Evolutionary conservation across 225 moss, liverwort and hornwort genomes (phyloP).

Genomic region (Neckera pumila): DNA sequence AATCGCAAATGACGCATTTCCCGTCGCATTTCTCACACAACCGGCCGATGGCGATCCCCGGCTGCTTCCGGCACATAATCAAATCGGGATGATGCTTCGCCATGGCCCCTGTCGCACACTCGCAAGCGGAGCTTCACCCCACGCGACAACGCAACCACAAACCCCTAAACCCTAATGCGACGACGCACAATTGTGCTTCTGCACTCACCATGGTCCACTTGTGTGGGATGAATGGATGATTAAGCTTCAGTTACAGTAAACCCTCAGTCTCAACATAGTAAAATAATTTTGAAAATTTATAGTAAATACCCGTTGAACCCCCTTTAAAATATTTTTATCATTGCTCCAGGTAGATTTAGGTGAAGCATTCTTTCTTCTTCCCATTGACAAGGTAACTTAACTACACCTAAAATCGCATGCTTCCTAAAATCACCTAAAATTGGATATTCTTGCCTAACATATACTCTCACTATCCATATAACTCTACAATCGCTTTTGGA

Average conservation of each 20-base stretch:
- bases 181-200: background rate
- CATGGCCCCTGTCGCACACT: background rate
- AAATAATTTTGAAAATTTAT: background rate
- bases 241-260: background rate
- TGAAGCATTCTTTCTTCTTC: background rate
- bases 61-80: conserved; percentile 43
- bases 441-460: no score
- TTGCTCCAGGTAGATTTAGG: background rate
- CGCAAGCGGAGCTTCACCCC: background rate
- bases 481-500: no score
- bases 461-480: no score
- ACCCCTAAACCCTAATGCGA: background rate
- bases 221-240: background rate
- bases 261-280: background rate
- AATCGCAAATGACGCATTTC: conserved; percentile 27
- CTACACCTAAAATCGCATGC: no score
- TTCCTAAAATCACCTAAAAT: no score
- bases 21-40: conserved; percentile 36
- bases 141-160: background rate
- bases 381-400: no score
- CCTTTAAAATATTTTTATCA: background rate
- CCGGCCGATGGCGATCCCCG: conserved; percentile 35
- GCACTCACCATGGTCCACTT: background rate
- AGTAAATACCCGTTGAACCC: rapidly evolving
- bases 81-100: conserved; percentile 42